These are phyloP conservation scores for Hygrocybe punicea DNA, from an alignment of 768 basidiomycete genomes.

Conservation along the genomic window DNA sequence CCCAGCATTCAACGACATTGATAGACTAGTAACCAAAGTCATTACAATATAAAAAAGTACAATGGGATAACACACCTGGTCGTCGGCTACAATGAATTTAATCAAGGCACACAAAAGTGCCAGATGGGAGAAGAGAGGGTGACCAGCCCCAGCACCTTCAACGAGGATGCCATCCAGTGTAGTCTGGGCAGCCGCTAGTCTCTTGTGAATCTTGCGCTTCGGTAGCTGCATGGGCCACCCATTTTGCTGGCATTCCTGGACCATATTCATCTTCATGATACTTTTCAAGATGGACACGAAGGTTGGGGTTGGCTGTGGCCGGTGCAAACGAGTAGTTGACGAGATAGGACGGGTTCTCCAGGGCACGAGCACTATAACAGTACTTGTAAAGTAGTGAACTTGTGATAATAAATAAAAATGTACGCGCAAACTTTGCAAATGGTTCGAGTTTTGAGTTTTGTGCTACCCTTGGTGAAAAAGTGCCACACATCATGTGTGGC, in stretches of 20 bases:
- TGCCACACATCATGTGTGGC: not conserved
- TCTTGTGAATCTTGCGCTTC: not conserved
- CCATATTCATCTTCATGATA: slow-evolving; percentile 2
- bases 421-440: not conserved
- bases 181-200: not conserved
- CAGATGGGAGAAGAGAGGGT: not conserved
- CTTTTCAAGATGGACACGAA: slow-evolving; percentile 3
- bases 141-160: not conserved
- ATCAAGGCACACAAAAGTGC: not conserved
- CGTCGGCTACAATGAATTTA: slow-evolving; percentile 9
- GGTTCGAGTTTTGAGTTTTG: not conserved
- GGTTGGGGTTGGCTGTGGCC: slow-evolving; percentile 1
- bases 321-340: slow-evolving; percentile 1
- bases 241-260: not conserved
- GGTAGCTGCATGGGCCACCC: slow-evolving; percentile 3
- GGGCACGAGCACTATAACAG: not conserved
- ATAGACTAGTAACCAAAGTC: slow-evolving; percentile 19
- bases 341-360: not conserved
- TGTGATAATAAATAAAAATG: not conserved
- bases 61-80: slow-evolving; percentile 1
- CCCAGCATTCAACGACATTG: slow-evolving; percentile 25
- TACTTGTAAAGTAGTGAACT: not conserved
- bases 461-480: slow-evolving; percentile 1
- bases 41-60: not conserved
- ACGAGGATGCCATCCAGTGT: not conserved